Conservation (phyloP, 83 land plant genomes). For the Diphasiastrum complanatum region DNA sequence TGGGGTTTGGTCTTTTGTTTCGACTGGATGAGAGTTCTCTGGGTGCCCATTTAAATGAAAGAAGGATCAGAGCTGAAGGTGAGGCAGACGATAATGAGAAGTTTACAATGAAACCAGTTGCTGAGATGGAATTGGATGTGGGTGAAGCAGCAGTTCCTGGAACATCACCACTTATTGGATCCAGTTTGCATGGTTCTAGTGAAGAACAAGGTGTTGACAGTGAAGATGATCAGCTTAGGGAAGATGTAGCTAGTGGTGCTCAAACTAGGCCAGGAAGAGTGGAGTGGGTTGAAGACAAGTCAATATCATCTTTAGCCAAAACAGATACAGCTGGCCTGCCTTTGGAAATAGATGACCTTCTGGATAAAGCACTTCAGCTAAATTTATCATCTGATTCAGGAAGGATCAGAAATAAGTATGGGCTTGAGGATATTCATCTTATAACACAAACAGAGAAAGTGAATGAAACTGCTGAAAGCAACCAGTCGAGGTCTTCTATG, state of each 20-base stretch:
- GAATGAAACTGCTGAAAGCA: conserved; percentile 24
- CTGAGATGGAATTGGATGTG: not conserved
- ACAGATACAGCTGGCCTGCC: too few relatives aligned
- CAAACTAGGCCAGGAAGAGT: conserved; percentile 20
- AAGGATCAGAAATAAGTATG: conserved; percentile 32
- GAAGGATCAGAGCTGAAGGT: conserved; percentile 75
- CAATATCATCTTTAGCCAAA: too few relatives aligned
- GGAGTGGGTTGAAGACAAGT: conserved; percentile 19
- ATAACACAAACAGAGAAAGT: conserved; percentile 26
- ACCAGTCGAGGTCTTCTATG: conserved; percentile 15
- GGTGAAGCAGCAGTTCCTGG: not conserved
- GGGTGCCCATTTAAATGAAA: conserved; percentile 86
- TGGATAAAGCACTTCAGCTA: conserved; percentile 79
- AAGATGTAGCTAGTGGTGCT: conserved; percentile 10
- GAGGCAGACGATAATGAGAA: not conserved
- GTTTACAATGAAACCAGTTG: not conserved
- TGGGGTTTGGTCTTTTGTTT: conserved; percentile 95
- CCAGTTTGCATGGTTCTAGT: too few relatives aligned
- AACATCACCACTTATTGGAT: too few relatives aligned
- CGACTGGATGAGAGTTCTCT: conserved; percentile 93
- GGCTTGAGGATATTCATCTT: conserved; percentile 26
- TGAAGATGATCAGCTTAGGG: conserved; percentile 23
- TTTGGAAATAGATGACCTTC: conserved; percentile 58
- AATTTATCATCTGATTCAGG: conserved; percentile 40
- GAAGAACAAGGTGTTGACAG: conserved; percentile 37